phyloP scores from a whole-genome alignment of 495 filamentous ascomycete genomes.

The Lophiotrema nucula region DNA sequence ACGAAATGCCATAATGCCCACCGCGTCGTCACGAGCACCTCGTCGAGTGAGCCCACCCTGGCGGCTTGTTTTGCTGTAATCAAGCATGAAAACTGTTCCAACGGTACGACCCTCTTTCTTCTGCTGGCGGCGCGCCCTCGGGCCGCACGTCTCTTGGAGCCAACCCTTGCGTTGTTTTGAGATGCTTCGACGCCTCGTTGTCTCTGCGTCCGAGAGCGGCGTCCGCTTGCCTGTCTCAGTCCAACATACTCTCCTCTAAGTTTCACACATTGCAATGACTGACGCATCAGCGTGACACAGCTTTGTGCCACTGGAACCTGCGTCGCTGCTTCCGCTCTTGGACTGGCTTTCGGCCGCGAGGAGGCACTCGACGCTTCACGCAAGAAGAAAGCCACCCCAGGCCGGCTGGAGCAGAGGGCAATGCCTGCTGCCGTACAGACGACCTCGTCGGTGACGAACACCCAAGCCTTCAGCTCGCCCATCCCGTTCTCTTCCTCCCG shows the following conservation, averaged over 20 bases:
- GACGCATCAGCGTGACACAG: constrained; percentile 44
- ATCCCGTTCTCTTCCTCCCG: constrained; percentile 19
- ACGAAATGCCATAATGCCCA: constrained; percentile 32
- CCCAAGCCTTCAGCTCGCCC: constrained; percentile 20
- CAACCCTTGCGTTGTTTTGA: constrained; percentile 21
- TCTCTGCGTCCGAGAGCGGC: constrained; percentile 21
- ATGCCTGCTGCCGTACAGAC: constrained; percentile 25
- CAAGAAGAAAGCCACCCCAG: constrained; percentile 33
- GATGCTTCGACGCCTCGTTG: constrained; percentile 14
- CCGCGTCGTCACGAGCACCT: constrained; percentile 29
- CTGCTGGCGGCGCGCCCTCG: background rate
- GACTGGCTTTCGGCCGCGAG: constrained; percentile 62
- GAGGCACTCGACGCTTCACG: constrained; percentile 26
- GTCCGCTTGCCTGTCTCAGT: constrained; percentile 15
- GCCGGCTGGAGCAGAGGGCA: constrained; percentile 15
- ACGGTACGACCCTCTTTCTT: constrained; percentile 26
- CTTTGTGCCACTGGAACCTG: constrained; percentile 72
- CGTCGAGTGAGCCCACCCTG: constrained; percentile 29
- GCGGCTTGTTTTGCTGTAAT: constrained; percentile 23
- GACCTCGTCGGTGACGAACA: constrained; percentile 10
- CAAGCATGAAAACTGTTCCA: constrained; percentile 40
- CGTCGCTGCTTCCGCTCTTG: constrained; percentile 64
- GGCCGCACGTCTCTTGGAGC: background rate
- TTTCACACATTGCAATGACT: constrained; percentile 23
- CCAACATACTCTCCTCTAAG: constrained; percentile 15